Evolutionary conservation across 1,284 basidiomycete genomes (phyloP).

Genomic region (Neolentinus lepideus): DNA sequence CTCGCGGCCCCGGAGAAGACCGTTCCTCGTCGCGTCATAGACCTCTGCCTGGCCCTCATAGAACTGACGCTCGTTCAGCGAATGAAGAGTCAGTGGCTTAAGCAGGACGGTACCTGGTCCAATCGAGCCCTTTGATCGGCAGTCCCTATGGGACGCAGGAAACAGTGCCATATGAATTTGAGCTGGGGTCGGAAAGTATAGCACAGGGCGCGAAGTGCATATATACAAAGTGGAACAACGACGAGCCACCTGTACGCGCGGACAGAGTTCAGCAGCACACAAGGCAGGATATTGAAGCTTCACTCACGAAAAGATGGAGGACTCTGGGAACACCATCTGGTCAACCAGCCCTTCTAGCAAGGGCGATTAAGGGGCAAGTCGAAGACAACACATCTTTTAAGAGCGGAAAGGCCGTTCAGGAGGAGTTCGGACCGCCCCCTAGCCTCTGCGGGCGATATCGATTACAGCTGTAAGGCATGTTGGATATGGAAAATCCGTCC

Average conservation of each 20-base stretch:
- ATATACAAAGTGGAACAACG: not conserved
- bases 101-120: constrained; percentile 8
- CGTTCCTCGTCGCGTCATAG: constrained; percentile 58
- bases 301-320: not conserved
- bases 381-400: not conserved
- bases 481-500: too few relatives aligned
- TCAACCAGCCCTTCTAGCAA: not conserved
- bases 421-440: not conserved
- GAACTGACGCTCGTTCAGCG: constrained; percentile 30
- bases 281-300: not conserved
- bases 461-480: not conserved
- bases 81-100: not conserved
- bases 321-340: not conserved
- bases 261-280: not conserved
- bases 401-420: not conserved
- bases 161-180: constrained; percentile 12
- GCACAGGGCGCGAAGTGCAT: not conserved
- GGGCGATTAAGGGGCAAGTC: not conserved
- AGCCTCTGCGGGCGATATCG: not conserved
- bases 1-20: constrained; percentile 60
- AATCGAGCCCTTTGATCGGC: constrained; percentile 8
- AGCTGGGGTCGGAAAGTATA: constrained; percentile 7
- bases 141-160: constrained; percentile 12
- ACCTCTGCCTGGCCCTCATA: constrained; percentile 66
- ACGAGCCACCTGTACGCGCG: not conserved